Conservation (phyloP, 495 filamentous ascomycete species). For the Barbatosphaeria neglecta region DNA sequence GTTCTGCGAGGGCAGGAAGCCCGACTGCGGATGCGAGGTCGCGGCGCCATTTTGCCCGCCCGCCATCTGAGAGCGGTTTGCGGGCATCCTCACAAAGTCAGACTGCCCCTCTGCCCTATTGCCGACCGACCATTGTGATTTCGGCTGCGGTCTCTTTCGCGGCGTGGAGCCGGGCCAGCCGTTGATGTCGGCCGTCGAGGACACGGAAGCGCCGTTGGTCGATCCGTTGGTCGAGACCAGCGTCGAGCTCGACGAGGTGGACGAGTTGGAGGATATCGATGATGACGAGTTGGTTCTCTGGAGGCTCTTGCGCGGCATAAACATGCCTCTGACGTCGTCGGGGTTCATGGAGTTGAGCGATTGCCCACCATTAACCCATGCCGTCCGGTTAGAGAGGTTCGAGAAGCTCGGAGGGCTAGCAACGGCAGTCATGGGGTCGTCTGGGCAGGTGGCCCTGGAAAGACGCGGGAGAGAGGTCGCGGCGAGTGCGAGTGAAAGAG, state of each 20-base stretch:
- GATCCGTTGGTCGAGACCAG: slow-evolving; percentile 26
- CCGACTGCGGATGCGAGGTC: slow-evolving; percentile 62
- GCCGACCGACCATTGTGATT: slow-evolving; percentile 57
- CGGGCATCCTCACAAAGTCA: slow-evolving; percentile 32
- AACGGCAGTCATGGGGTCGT: slow-evolving; percentile 81
- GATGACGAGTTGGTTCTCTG: slow-evolving; percentile 84
- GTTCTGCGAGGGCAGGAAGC: slow-evolving; percentile 47
- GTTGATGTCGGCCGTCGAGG: slow-evolving; percentile 27
- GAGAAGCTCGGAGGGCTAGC: slow-evolving; percentile 85
- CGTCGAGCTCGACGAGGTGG: slow-evolving; percentile 52
- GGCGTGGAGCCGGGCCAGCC: slow-evolving; percentile 38
- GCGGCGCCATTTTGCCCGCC: slow-evolving; percentile 50
- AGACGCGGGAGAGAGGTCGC: slow-evolving; percentile 13
- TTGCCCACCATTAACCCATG: slow-evolving; percentile 68
- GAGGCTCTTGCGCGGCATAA: slow-evolving; percentile 72
- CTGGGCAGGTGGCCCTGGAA: slow-evolving; percentile 4
- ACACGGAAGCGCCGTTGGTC: slow-evolving; percentile 30
- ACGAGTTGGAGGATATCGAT: slow-evolving; percentile 59
- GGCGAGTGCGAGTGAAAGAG: too few species aligned
- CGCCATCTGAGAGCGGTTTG: slow-evolving; percentile 32
- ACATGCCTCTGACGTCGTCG: slow-evolving; percentile 80
- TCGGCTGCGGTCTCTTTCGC: slow-evolving; percentile 53
- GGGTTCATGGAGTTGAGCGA: slow-evolving; percentile 68
- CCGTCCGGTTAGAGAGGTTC: slow-evolving; percentile 43
- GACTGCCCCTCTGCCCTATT: slow-evolving; percentile 28